These are phyloP conservation scores for Calophaca sinica DNA, from an alignment of 306 rosid species.

Conservation along the genomic window DNA sequence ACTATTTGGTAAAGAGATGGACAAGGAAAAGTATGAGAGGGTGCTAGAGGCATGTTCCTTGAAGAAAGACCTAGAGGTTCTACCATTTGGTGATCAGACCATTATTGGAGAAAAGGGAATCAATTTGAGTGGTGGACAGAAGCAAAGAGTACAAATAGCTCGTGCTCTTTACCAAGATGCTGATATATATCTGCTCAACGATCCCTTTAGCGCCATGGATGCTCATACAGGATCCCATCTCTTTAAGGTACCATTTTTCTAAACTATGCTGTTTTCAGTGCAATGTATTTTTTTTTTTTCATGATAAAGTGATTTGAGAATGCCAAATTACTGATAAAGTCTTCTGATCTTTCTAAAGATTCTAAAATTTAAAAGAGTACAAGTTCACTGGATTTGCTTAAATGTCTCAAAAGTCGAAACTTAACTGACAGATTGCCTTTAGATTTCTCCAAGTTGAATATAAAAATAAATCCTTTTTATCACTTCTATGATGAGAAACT, in stretches of 20 bases:
- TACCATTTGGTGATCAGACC: constrained; percentile 84
- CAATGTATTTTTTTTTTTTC: background rate
- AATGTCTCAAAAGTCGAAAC: background rate
- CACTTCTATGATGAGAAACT: background rate
- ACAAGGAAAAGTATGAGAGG: constrained; percentile 66
- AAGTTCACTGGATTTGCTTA: background rate
- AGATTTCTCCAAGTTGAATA: background rate
- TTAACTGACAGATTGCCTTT: constrained; percentile 3
- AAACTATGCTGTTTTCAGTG: background rate
- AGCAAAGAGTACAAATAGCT: constrained; percentile 87
- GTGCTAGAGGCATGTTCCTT: constrained; percentile 84
- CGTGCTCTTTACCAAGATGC: constrained; percentile 84
- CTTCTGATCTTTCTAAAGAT: background rate
- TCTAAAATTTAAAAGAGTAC: background rate
- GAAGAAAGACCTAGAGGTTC: constrained; percentile 75
- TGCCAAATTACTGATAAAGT: background rate
- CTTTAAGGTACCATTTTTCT: constrained; percentile 61
- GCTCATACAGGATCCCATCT: constrained; percentile 96
- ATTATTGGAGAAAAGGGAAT: constrained; percentile 88
- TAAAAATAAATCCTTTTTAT: background rate
- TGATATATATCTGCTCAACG: constrained; percentile 83
- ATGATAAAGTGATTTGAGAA: background rate
- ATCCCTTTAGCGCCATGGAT: constrained; percentile 95
- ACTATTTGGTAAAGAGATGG: constrained; percentile 79
- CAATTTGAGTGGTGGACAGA: constrained; percentile 92